Evolutionary conservation across 2,329 filamentous ascomycete species (phyloP).

Genomic region (Fusarium sterilihyphosum): DNA sequence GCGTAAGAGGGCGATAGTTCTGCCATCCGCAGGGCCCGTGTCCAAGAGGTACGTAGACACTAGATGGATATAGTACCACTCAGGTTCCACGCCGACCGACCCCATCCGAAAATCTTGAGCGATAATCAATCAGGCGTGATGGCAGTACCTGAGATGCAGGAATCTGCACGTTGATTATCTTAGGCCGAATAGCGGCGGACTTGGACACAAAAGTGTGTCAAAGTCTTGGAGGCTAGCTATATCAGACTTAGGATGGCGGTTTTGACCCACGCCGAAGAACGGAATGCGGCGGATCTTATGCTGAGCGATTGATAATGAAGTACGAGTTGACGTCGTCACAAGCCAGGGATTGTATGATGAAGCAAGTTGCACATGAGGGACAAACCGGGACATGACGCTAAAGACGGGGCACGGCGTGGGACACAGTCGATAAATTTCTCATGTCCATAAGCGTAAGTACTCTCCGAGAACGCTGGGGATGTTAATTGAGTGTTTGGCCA

Average conservation of each 20-base stretch:
- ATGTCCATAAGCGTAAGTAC: background rate
- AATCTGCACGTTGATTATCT: constrained; percentile 45
- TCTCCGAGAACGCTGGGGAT: background rate
- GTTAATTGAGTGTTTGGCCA: background rate
- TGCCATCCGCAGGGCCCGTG: background rate
- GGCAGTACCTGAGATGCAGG: constrained; percentile 38
- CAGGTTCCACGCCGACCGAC: constrained; percentile 1
- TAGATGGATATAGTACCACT: background rate
- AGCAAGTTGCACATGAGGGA: constrained; percentile 32
- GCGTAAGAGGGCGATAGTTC: background rate
- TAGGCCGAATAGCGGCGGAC: constrained; percentile 26
- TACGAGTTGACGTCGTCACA: constrained; percentile 32
- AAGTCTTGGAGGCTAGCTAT: constrained; percentile 28
- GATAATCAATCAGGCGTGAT: constrained; percentile 26
- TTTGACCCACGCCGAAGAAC: constrained; percentile 40
- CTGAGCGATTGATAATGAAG: constrained; percentile 26
- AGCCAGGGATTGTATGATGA: constrained; percentile 3
- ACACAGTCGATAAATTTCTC: constrained; percentile 25
- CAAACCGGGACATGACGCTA: constrained; percentile 37
- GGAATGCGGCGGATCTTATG: constrained; percentile 30
- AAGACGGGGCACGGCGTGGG: constrained; percentile 13
- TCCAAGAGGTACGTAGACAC: background rate
- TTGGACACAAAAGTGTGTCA: constrained; percentile 25
- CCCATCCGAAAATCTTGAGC: constrained; percentile 12
- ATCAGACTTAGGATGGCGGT: constrained; percentile 34